These are phyloP conservation scores for Pilasporangium apinafurcum DNA, from an alignment of 352 stramenopile genomes.

Conservation along the genomic window DNA sequence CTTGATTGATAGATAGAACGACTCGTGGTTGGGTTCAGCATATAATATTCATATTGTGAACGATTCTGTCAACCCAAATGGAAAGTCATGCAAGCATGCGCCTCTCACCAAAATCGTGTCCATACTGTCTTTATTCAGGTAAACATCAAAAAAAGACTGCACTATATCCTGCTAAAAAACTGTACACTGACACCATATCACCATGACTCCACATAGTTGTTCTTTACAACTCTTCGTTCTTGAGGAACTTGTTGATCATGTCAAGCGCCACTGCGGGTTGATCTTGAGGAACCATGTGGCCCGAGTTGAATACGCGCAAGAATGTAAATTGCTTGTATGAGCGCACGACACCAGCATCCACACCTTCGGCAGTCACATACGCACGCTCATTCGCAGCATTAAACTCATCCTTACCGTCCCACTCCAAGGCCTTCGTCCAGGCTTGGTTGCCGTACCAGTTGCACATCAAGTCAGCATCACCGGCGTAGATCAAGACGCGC, in stretches of 20 bases:
- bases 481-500: slow-evolving; percentile 89
- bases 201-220: too few relatives aligned
- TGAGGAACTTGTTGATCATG: slow-evolving; percentile 91
- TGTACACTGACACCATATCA: too few relatives aligned
- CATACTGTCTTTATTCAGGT: too few relatives aligned
- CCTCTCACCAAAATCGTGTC: too few relatives aligned
- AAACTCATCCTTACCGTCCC: slow-evolving; percentile 3
- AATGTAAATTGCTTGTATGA: slow-evolving; percentile 81
- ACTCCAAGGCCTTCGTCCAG: slow-evolving; percentile 53
- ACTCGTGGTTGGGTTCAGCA: too few relatives aligned
- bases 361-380: neutral
- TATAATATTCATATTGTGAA: too few relatives aligned
- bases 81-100: too few relatives aligned
- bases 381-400: slow-evolving; percentile 3
- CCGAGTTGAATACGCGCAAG: slow-evolving; percentile 89
- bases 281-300: slow-evolving; percentile 93
- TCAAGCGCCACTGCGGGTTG: slow-evolving; percentile 84
- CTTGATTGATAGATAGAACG: too few relatives aligned
- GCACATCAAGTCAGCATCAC: slow-evolving; percentile 92
- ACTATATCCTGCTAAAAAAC: too few relatives aligned
- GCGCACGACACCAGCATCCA: slow-evolving; percentile 26
- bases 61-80: too few relatives aligned
- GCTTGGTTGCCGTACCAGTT: slow-evolving; percentile 92
- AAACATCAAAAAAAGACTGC: too few relatives aligned
- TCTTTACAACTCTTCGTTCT: slow-evolving; percentile 20